phyloP scores from a whole-genome alignment of 768 basidiomycete genomes.

The Strobilomyces echinocephalus region DNA sequence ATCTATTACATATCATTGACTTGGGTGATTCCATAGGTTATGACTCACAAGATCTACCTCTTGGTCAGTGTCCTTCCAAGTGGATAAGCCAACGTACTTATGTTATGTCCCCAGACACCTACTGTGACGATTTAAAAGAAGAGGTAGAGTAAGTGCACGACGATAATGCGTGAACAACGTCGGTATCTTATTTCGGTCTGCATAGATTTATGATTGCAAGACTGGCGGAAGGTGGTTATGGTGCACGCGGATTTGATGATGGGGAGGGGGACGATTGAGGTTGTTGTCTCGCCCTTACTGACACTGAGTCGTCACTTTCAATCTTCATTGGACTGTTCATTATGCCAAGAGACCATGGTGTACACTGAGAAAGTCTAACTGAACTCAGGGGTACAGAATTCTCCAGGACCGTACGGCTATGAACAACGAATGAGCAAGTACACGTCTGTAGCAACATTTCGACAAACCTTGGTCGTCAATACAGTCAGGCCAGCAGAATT shows the following conservation, averaged over 20 bases:
- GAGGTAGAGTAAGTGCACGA: slow-evolving; percentile 63
- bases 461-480: slow-evolving; percentile 63
- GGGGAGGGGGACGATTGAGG: slow-evolving; percentile 78
- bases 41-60: slow-evolving; percentile 66
- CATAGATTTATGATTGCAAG: slow-evolving; percentile 63
- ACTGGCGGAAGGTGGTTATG: slow-evolving; percentile 71
- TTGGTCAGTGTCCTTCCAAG: slow-evolving; percentile 46
- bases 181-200: slow-evolving; percentile 6
- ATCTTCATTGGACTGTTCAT: background rate
- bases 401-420: slow-evolving; percentile 92
- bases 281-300: background rate
- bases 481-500: slow-evolving; percentile 89
- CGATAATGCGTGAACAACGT: background rate
- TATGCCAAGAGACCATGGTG: background rate
- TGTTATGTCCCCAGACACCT: slow-evolving; percentile 51
- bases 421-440: slow-evolving; percentile 11
- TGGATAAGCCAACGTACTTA: background rate
- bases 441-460: background rate
- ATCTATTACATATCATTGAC: background rate
- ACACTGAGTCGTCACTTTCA: background rate
- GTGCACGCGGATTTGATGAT: slow-evolving; percentile 69
- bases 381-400: slow-evolving; percentile 84
- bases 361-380: slow-evolving; percentile 39
- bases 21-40: slow-evolving; percentile 36
- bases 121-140: slow-evolving; percentile 81